Evolutionary conservation across 2,329 filamentous ascomycete species (phyloP), one percentile per base, ranked within the genome.

Genomic region (Claviceps purpurea): DNA sequence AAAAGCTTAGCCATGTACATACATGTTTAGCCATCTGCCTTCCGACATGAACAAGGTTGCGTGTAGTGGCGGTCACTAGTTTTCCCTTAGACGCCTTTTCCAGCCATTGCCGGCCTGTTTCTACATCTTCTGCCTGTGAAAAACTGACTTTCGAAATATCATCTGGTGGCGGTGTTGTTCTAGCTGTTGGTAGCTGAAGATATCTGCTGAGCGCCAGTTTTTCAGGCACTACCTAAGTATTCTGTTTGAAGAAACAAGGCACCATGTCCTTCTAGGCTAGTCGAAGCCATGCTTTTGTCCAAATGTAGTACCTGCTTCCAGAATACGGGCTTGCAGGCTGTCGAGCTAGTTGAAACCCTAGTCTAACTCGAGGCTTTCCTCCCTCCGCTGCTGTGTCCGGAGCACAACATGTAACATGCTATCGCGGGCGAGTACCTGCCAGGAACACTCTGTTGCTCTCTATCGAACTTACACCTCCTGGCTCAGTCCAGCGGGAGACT

Each of bases 211-310:
- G 26, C 26, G 26, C 26, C 8, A 30, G 26, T 30, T 30, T 30
- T 8, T 30, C 26, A 30, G 8, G 26, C 26, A 30, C 8, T 30
- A 22, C 22, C 22, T 22, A 10, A 10, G 26, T 30, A 30, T 30
- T 30, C 26, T 30, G 26, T 30, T 30, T 10, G 8, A 10, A 10
- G 7, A 7, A 24, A 43, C n/a, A 14, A 18, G n/a, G 26, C 24
- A 6, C 14, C 2, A 18, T 5, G 30, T 13, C 30, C 40, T 37
- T n/a, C 39, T 37, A 10, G 46, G 30, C 45, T 44, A 42, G 39
- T 5, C 49, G 45, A 51, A 51, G 52, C 52, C 50, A 48, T 34
- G 20, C 24, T n/a, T 44, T 6, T 26, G 18, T n/a, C 22, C 16
- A 26, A 3, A 47, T 7, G 4, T 8, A 38, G 30, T 22, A 34